Percentiles rank a stretch among this genome's conserved stretches.
These are phyloP conservation scores for Fusarium algeriense DNA, from an alignment of 2,329 filamentous ascomycete species.

Conservation along the genomic window DNA sequence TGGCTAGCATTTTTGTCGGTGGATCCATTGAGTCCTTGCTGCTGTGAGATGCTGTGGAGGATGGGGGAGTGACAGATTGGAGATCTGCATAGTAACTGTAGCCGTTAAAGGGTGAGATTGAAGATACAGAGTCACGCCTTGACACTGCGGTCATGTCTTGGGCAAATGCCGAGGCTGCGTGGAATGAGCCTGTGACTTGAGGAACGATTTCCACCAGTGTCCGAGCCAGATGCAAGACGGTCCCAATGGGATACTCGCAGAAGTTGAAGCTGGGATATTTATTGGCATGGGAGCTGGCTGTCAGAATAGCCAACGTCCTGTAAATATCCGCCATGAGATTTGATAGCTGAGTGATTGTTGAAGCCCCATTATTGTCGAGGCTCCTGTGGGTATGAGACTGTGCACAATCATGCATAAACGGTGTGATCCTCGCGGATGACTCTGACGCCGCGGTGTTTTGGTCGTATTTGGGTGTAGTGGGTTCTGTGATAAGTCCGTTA, in stretches of 20 bases:
- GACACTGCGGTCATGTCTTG: background rate
- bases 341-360: background rate
- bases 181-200: background rate
- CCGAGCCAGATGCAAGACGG: background rate
- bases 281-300: background rate
- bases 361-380: background rate
- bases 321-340: background rate
- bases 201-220: background rate
- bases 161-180: background rate
- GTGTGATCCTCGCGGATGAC: fast-evolving
- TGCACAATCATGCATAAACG: background rate
- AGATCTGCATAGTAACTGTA: background rate
- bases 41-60: background rate
- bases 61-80: background rate
- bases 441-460: background rate
- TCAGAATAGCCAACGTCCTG: background rate
- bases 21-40: background rate
- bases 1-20: background rate
- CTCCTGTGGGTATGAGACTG: background rate
- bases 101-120: background rate
- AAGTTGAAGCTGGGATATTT: background rate
- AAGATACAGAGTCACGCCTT: background rate
- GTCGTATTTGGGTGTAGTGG: background rate
- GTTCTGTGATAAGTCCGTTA: background rate
- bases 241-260: background rate